Conservation (phyloP, 2,329 filamentous ascomycete species). For the Aspergillus brasiliensis region DNA sequence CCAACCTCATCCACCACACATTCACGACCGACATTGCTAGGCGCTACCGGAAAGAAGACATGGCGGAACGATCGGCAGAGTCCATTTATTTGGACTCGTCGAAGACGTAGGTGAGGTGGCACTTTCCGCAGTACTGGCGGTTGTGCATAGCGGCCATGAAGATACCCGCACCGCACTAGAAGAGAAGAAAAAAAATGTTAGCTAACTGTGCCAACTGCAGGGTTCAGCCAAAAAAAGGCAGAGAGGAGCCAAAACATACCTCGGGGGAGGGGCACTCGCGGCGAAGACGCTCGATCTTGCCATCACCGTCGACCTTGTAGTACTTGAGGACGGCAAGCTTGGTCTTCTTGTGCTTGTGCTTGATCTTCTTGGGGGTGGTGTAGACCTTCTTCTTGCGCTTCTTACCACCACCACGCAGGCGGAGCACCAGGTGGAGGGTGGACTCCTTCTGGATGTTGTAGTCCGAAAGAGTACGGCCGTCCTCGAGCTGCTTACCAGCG, state of each 20-base stretch:
- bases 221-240: not conserved
- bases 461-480: conserved; percentile 97
- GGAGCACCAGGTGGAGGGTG: conserved; percentile 95
- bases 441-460: conserved; percentile 99
- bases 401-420: conserved; percentile 98
- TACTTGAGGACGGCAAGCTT: conserved; percentile 99
- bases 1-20: conserved; percentile 17
- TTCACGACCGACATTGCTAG: conserved; percentile 16
- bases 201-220: conserved; percentile 27
- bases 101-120: conserved; percentile 72
- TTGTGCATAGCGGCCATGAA: conserved; percentile 99
- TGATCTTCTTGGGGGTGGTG: conserved; percentile 99
- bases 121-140: conserved; percentile 89
- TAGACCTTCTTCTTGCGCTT: conserved; percentile 99
- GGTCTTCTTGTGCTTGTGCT: conserved; percentile 99
- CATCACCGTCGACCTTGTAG: conserved; percentile 99
- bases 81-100: conserved; percentile 62
- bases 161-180: conserved; percentile 96
- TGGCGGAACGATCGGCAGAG: conserved; percentile 17
- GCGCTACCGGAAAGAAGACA: conserved; percentile 19
- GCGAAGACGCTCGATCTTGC: conserved; percentile 99
- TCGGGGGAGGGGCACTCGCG: conserved; percentile 93
- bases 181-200: conserved; percentile 31
- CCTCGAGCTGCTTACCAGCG: conserved; percentile 99
- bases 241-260: conserved; percentile 63